Base-by-base conservation (phyloP, 345 rosid genomes). In the Hypericum androsaemum region DNA sequence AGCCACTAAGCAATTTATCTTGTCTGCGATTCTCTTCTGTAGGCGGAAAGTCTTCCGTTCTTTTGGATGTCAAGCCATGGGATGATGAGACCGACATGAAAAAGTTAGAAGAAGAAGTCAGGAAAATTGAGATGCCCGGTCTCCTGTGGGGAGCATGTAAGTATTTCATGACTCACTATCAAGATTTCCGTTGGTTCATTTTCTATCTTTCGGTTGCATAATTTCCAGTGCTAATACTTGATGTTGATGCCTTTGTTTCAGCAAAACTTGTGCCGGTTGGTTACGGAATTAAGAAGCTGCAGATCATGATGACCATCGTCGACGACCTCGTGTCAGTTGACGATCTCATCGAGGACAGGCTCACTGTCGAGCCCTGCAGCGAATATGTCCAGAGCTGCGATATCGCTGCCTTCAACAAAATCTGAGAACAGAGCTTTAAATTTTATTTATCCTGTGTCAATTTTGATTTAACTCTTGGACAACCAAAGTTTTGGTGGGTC, bases 61-160 rank as follows among this genome's bases (percentile, higher is more conserved):
- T 90, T 16, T 10, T 90, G 89, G 98, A 87, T 54, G 77, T 90
- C 36, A 87, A 90, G 59, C 96, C 98, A 49, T 90, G 96, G 95
- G 98, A 90, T 65, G 98, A 90, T 54, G 98, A 90, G 74, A 90
- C 96, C 6, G 98, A 90, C 83, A 84, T 90, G 98, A 85, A 79
- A 82, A 84, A 84, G 65, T 68, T 90, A 50, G 95, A 90, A 64
- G 88, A 78, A 71, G 68, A 67, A 50, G 94, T 90, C 36, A 72
- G 95, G 36, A 41, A 64, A 37, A 41, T 87, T 38, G 76, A 82
- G 76, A 65, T 90, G 92, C 86, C 87, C 0, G 96, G 98, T 64
- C 96, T 90, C 36, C 41, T 79, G 0, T 90, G 95, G 96, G 98
- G 98, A 73, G 96, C 98, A 63, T 87, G 98, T 90, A 80, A 7